Conservation (phyloP, 768 basidiomycete genomes). For the Sporobolomyces roseus region DNA sequence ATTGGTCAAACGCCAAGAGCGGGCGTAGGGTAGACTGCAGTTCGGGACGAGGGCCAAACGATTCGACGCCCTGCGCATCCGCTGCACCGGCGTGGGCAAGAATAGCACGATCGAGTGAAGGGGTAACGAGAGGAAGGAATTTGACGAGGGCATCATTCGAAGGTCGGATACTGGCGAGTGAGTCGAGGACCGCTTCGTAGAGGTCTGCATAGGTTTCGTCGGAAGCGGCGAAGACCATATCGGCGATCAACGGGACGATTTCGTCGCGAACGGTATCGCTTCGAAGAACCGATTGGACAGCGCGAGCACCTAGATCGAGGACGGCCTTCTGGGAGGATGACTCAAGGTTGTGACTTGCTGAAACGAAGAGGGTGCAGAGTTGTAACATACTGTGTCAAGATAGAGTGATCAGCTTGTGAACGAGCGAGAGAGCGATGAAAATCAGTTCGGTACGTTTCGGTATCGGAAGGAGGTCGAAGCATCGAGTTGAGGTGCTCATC, state of each 20-base stretch:
- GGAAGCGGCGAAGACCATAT: constrained; percentile 17
- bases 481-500: background rate
- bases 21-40: constrained; percentile 6
- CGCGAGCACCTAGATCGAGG: background rate
- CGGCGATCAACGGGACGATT: background rate
- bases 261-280: background rate
- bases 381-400: constrained; percentile 1
- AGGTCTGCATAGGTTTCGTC: constrained; percentile 9
- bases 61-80: constrained; percentile 2
- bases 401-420: background rate
- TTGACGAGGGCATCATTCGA: background rate
- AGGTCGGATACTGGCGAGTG: background rate
- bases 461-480: background rate
- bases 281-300: background rate
- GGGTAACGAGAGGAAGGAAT: constrained; percentile 1
- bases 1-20: constrained; percentile 13
- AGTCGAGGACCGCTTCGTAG: constrained; percentile 3
- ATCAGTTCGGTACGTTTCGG: background rate
- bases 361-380: constrained; percentile 8
- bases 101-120: constrained; percentile 21
- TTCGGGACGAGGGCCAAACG: background rate
- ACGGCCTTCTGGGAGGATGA: background rate
- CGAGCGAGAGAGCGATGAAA: background rate
- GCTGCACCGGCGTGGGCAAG: background rate
- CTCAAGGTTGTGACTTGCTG: background rate